phyloP scores from a whole-genome alignment of 805 yeast genomes.

The Yarrowia yakushimensis region DNA sequence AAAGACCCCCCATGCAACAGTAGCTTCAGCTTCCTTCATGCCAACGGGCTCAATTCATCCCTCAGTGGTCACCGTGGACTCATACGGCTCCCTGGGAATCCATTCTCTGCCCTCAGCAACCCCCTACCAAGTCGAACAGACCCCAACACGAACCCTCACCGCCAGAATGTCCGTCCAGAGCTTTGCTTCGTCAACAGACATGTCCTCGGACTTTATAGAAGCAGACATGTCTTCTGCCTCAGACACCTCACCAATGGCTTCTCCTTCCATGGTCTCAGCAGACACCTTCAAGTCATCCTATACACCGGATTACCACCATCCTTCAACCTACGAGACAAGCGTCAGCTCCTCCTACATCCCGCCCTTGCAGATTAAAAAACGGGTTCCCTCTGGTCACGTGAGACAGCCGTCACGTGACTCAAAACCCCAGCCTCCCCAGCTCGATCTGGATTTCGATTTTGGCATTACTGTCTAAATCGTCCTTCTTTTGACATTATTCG shows the following conservation, averaged over 20 bases:
- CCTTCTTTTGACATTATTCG: neutral
- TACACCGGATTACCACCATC: too few relatives aligned
- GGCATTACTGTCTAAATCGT: neutral
- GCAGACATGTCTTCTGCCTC: slow-evolving; percentile 13
- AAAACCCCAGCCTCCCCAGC: neutral
- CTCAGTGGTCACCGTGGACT: slow-evolving; percentile 15
- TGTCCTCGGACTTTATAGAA: slow-evolving; percentile 16
- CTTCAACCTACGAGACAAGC: neutral
- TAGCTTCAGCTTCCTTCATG: slow-evolving; percentile 9
- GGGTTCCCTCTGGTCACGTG: slow-evolving; percentile 8
- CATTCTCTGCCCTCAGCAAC: slow-evolving; percentile 6
- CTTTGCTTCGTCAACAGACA: slow-evolving; percentile 20
- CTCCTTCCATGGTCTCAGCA: neutral
- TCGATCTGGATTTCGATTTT: slow-evolving; percentile 11
- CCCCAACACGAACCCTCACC: neutral
- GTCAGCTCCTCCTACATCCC: neutral
- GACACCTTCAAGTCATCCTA: neutral
- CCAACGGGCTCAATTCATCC: slow-evolving; percentile 9
- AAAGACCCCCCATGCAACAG: neutral
- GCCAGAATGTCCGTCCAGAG: slow-evolving; percentile 15
- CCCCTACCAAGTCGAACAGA: neutral
- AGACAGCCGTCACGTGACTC: neutral
- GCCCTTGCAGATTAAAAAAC: slow-evolving; percentile 3
- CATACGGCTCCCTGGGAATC: slow-evolving; percentile 2
- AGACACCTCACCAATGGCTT: neutral